Conservation (phyloP, 1,139 yeast species). For the Saccharomycopsis hybrid region DNA sequence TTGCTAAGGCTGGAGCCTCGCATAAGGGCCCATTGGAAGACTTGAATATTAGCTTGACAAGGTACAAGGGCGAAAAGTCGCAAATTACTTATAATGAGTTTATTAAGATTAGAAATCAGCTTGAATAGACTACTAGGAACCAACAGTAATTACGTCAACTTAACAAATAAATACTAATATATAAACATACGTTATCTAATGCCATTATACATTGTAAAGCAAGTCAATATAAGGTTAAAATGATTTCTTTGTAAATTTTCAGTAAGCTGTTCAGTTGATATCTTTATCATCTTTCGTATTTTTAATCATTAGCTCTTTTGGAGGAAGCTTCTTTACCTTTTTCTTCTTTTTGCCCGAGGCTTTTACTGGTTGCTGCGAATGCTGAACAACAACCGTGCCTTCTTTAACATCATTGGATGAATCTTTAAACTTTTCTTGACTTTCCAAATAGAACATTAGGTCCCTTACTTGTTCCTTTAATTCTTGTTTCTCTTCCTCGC, state of each 20-base stretch:
- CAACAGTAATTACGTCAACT: too few relatives aligned
- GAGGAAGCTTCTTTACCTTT: constrained; percentile 13
- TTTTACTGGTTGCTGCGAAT: constrained; percentile 11
- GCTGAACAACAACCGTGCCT: constrained; percentile 49
- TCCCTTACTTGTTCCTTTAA: constrained; percentile 69
- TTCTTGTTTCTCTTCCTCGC: constrained; percentile 39
- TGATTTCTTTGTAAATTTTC: too few relatives aligned
- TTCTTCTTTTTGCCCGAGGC: constrained; percentile 20
- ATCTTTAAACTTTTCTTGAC: constrained; percentile 63
- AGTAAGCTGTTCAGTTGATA: too few relatives aligned
- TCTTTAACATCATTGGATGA: constrained; percentile 66
- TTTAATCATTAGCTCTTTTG: too few relatives aligned
- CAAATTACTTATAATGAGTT: constrained; percentile 31
- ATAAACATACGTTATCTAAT: too few relatives aligned
- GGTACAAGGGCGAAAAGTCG: constrained; percentile 37
- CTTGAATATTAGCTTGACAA: constrained; percentile 27
- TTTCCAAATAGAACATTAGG: constrained; percentile 73
- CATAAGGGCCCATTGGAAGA: constrained; percentile 23
- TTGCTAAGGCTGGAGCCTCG: constrained; percentile 58
- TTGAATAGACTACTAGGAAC: too few relatives aligned
- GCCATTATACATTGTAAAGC: too few relatives aligned
- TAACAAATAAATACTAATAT: too few relatives aligned
- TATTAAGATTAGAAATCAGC: constrained; percentile 21
- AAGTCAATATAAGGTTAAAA: too few relatives aligned
- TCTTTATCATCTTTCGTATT: too few relatives aligned